Conservation (phyloP, 345 rosid genomes). For the Moricandia moricandioides region DNA sequence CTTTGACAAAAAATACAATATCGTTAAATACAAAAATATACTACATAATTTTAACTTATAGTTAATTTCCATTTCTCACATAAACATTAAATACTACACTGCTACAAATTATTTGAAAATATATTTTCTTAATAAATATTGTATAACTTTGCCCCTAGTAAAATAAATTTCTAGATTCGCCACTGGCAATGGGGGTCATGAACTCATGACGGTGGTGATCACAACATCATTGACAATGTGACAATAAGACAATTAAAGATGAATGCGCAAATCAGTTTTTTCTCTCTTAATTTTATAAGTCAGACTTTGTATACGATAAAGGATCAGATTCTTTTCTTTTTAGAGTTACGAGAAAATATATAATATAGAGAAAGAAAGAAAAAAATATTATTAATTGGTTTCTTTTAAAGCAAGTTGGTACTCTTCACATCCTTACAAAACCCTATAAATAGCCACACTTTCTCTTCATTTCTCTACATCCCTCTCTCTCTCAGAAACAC, state of each 20-base stretch:
- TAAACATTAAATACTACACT: too few relatives aligned
- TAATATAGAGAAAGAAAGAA: background rate
- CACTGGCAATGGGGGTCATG: background rate
- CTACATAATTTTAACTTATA: too few relatives aligned
- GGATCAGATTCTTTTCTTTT: background rate
- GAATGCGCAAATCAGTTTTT: background rate
- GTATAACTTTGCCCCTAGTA: too few relatives aligned
- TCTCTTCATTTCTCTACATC: slow-evolving; percentile 7
- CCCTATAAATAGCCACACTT: slow-evolving; percentile 9
- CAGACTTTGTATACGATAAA: background rate
- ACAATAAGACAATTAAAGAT: background rate
- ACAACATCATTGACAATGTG: slow-evolving; percentile 6
- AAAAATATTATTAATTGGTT: background rate
- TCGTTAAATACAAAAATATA: too few relatives aligned
- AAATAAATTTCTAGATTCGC: too few relatives aligned
- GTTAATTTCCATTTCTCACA: too few relatives aligned
- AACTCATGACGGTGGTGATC: slow-evolving; percentile 7
- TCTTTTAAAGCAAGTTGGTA: slow-evolving; percentile 5
- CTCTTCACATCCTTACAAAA: background rate
- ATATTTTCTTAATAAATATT: too few relatives aligned
- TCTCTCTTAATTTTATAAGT: background rate
- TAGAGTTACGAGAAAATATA: background rate
- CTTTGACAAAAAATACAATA: too few relatives aligned
- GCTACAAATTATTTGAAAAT: too few relatives aligned
- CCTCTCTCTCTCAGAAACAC: slow-evolving; percentile 6